These are phyloP conservation scores for Lippia alba DNA, from an alignment of 305 asterid species.

Conservation along the genomic window DNA sequence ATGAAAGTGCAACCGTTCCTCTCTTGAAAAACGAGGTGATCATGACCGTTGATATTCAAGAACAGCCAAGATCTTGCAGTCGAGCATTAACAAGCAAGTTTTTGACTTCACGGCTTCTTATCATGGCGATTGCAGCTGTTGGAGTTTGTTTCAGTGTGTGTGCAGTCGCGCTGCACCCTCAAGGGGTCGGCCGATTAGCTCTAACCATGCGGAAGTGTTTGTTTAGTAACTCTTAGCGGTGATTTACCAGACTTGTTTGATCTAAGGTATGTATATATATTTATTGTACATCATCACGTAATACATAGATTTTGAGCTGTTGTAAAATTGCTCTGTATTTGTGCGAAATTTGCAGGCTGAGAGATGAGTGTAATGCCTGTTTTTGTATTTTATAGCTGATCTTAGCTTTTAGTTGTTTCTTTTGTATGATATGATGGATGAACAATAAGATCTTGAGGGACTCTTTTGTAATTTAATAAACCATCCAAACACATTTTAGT, in stretches of 20 bases:
- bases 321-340: not conserved
- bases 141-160: constrained; percentile 78
- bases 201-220: constrained; percentile 64
- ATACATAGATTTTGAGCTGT: not conserved
- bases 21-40: constrained; percentile 57
- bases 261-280: not conserved
- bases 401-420: too few species aligned
- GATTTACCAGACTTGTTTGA: not conserved
- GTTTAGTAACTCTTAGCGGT: constrained; percentile 43
- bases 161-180: constrained; percentile 69
- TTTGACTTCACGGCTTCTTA: constrained; percentile 54
- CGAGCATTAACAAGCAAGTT: constrained; percentile 39
- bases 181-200: constrained; percentile 51
- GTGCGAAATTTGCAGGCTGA: not conserved
- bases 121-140: constrained; percentile 45
- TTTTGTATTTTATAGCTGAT: too few species aligned
- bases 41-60: constrained; percentile 49
- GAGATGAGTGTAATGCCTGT: not conserved
- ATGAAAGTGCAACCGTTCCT: constrained; percentile 47
- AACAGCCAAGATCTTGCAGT: constrained; percentile 45
- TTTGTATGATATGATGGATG: too few species aligned
- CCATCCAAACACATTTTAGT: too few species aligned
- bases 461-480: too few species aligned
- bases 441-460: too few species aligned
- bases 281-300: not conserved